phyloP scores from a whole-genome alignment of 352 stramenopile genomes.

The Phytophthora tentaculata region DNA sequence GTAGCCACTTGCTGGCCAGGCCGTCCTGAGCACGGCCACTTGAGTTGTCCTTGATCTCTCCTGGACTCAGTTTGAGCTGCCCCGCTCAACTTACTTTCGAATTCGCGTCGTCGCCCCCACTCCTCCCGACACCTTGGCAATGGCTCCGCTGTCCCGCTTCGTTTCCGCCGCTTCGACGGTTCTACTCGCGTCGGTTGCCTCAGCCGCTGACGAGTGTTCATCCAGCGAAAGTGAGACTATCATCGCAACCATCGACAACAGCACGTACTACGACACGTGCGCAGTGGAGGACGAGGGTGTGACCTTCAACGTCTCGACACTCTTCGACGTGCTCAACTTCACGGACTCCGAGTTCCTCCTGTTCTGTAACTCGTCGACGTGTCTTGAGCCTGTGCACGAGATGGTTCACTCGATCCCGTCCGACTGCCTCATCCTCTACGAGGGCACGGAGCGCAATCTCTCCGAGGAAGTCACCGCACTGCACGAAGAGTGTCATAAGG shows the following conservation, averaged over 20 bases:
- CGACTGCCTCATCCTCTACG: conserved; percentile 51
- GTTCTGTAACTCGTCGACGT: conserved; percentile 60
- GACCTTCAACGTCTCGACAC: conserved; percentile 53
- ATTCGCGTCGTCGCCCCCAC: conserved; percentile 16
- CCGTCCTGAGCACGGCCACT: conserved; percentile 23
- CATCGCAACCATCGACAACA: conserved; percentile 52
- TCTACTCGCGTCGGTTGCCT: conserved; percentile 21
- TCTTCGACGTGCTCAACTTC: conserved; percentile 58
- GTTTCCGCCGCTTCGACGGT: conserved; percentile 26
- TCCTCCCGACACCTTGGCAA: conserved; percentile 16
- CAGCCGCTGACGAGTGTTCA: conserved; percentile 35
- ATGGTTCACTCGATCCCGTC: conserved; percentile 49
- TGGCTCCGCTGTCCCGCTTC: conserved; percentile 21
- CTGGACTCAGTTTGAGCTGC: neutral
- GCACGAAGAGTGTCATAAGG: conserved; percentile 54
- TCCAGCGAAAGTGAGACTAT: conserved; percentile 41
- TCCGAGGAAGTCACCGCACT: conserved; percentile 44
- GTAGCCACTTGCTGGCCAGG: conserved; percentile 13
- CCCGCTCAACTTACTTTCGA: conserved; percentile 13
- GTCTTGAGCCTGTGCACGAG: conserved; percentile 57
- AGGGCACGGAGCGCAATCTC: conserved; percentile 49
- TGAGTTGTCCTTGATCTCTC: conserved; percentile 3
- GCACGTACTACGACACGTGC: conserved; percentile 57
- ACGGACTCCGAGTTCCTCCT: conserved; percentile 46
- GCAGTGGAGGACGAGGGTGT: conserved; percentile 40